Base-by-base conservation (phyloP, 192 early-diverging fungal species). In the Coemansia sp. region DNA sequence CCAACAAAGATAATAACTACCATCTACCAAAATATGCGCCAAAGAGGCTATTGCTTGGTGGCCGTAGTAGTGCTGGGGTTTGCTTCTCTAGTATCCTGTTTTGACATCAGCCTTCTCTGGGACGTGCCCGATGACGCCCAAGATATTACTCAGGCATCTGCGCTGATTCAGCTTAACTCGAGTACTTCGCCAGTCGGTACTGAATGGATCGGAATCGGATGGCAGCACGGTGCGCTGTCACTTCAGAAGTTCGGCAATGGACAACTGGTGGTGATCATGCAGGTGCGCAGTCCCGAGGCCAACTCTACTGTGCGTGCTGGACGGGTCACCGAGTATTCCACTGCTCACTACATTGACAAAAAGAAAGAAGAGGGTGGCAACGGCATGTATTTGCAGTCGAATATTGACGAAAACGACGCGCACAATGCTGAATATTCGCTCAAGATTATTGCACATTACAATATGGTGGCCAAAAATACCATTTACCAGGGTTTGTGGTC, bases 401-500 rank as follows among this genome's bases (percentile, higher is more conserved):
- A 73, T 14, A 65, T 78, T 31, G 70, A 73, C 26, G 34, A 60
- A 10, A 71, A 70, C 51, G 64, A 73, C 22, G 58, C 67, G 7
- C 18, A 27, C 7, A 47, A 52, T 1, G 8, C 34, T 0, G 71
- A 60, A 5, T 62, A 64, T 12, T 70, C 76, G 60, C 57, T 79
- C 23, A 79, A 79, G 41, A 71, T 79, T 18, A 66, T 79, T 26
- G 76, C 76, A 18, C 76, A 79, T 28, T 79, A 79, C 64, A 79
- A 79, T 41, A 79, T 79, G 76, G 68, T 79, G 4, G 67, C 76
- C 18, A 79, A 79, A 64, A 79, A 79, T 51, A 79, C 76, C 0
- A 79, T 79, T 21, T 79, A 79, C 68, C 76, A 79, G 60, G 76
- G 76, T 12, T 54, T 79, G 67, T 79, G 76, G 76, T 73, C 71